Conservation (phyloP, 1,284 basidiomycete genomes). For the Ustilago lituana region DNA sequence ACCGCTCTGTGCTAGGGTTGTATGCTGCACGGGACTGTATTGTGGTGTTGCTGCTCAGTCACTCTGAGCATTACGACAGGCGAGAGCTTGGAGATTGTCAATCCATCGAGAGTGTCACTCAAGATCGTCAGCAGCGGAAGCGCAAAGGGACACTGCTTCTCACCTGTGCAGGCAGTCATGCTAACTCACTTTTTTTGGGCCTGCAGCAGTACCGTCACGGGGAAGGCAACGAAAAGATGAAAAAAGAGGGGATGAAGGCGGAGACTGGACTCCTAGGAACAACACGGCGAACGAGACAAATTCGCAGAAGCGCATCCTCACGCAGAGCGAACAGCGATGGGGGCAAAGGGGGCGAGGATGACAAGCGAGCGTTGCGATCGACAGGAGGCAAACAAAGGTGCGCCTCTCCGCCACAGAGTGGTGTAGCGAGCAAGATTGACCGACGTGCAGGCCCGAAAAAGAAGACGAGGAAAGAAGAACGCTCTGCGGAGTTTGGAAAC, state of each 20-base stretch:
- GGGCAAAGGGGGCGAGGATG: too few species aligned
- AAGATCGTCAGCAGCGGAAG: too few species aligned
- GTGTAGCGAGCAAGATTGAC: background rate
- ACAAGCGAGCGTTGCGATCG: background rate
- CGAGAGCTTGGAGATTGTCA: too few species aligned
- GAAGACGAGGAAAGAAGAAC: constrained; percentile 13
- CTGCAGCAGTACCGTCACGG: too few species aligned
- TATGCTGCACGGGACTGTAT: background rate
- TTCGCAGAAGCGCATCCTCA: too few species aligned
- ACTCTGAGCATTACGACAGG: too few species aligned
- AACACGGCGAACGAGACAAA: constrained; percentile 1
- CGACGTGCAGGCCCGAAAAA: background rate
- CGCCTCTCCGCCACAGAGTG: too few species aligned
- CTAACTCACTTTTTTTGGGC: background rate
- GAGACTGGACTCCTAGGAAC: constrained; percentile 11
- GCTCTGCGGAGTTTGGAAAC: background rate
- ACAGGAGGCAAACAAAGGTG: background rate
- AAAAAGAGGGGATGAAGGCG: background rate
- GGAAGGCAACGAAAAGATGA: background rate
- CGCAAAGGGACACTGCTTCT: too few species aligned
- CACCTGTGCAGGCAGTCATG: too few species aligned
- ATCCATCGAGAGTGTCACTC: too few species aligned
- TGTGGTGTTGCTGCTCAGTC: too few species aligned
- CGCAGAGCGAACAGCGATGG: too few species aligned
- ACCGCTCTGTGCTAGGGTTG: background rate